A percentile compares a stretch with the other conserved stretches of the same genome.
Evolutionary conservation across 495 filamentous ascomycete genomes (phyloP).

Genomic region (Aspergillus baeticus): DNA sequence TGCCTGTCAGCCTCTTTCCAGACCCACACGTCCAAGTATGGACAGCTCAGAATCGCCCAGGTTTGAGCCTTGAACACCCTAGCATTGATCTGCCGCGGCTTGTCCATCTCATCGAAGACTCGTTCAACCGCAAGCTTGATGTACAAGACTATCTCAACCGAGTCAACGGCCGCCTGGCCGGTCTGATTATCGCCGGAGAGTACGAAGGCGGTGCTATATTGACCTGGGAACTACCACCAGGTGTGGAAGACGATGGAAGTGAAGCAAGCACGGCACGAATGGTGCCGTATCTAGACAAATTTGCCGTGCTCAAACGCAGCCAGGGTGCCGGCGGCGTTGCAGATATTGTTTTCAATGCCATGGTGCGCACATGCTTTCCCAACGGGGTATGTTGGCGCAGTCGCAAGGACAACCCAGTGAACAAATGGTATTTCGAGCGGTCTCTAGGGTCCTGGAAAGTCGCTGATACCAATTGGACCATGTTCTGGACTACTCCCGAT

Average conservation of each 20-base stretch:
- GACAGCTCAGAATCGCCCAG: conserved; percentile 57
- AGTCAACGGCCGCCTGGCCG: conserved; percentile 75
- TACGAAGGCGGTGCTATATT: conserved; percentile 95
- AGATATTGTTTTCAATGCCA: conserved; percentile 92
- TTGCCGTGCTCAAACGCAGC: conserved; percentile 83
- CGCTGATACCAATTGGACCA: conserved; percentile 77
- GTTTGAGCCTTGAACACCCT: conserved; percentile 69
- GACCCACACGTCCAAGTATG: conserved; percentile 62
- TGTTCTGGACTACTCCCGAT: conserved; percentile 92
- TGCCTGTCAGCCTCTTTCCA: conserved; percentile 83
- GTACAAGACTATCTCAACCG: conserved; percentile 76
- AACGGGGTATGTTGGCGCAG: conserved; percentile 79
- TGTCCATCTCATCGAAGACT: conserved; percentile 88
- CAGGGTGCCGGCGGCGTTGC: conserved; percentile 93
- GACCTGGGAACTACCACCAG: conserved; percentile 85
- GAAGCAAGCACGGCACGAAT: conserved; percentile 51
- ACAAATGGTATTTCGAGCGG: conserved; percentile 95
- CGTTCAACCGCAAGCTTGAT: conserved; percentile 84
- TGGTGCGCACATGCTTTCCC: conserved; percentile 87
- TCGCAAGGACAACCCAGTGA: conserved; percentile 77
- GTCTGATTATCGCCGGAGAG: conserved; percentile 89
- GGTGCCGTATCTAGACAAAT: conserved; percentile 97
- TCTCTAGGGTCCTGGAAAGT: conserved; percentile 80
- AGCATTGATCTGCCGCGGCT: conserved; percentile 80
- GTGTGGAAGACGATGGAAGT: conserved; percentile 51